Evolutionary conservation across 2,329 filamentous ascomycete species (phyloP).

Genomic region (Cercospora nicotianae): DNA sequence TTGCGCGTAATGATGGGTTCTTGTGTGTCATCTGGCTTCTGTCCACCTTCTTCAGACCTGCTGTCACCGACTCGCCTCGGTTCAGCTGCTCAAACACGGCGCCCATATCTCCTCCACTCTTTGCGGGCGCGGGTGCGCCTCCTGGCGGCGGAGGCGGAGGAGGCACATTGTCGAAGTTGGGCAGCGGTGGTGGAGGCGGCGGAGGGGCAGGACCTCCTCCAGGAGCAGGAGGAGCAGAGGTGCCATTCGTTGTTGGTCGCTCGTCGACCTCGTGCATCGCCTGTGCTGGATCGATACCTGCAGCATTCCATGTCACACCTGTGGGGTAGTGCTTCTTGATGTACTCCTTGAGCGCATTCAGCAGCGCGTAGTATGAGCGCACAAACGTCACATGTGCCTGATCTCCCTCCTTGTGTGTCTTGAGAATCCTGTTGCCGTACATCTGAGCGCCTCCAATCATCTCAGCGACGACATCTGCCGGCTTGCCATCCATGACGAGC

Average conservation of each 20-base stretch:
- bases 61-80: conserved; percentile 82
- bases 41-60: conserved; percentile 88
- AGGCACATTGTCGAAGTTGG: conserved; percentile 47
- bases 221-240: conserved; percentile 54
- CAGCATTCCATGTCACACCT: conserved; percentile 85
- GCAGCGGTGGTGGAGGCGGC: conserved; percentile 65
- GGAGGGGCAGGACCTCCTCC: conserved; percentile 61
- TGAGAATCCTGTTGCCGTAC: conserved; percentile 91
- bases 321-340: conserved; percentile 78
- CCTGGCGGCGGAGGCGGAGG: conserved; percentile 58
- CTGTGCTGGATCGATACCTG: conserved; percentile 70
- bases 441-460: conserved; percentile 82
- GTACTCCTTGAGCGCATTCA: conserved; percentile 79
- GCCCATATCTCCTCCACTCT: conserved; percentile 63
- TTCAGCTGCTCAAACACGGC: conserved; percentile 93
- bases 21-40: conserved; percentile 97
- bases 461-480: conserved; percentile 81
- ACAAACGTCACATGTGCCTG: conserved; percentile 82
- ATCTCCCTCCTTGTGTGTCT: conserved; percentile 84
- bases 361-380: conserved; percentile 87
- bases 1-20: conserved; percentile 80
- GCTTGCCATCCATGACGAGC: conserved; percentile 81
- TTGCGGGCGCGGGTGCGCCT: conserved; percentile 53
- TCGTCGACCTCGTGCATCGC: conserved; percentile 60
- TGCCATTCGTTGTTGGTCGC: conserved; percentile 35